Percentiles rank a stretch among this genome's conserved stretches.
These are phyloP conservation scores for Colletotrichum sp. DNA, from an alignment of 2,329 filamentous ascomycete species.

Conservation along the genomic window DNA sequence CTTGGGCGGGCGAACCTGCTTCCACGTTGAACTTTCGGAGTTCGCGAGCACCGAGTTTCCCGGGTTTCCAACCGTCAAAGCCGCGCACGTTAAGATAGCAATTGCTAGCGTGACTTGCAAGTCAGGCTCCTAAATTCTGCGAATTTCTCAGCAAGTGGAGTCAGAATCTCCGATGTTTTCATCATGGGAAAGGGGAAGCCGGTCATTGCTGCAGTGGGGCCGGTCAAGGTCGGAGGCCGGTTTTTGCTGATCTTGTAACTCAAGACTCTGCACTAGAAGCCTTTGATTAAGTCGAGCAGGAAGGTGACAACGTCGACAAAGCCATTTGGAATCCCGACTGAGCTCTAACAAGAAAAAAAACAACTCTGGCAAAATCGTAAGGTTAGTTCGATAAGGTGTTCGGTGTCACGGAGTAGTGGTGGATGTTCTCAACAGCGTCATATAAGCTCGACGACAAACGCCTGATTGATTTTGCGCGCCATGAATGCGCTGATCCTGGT, in stretches of 20 bases:
- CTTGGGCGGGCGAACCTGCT: neutral
- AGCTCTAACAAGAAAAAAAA: neutral
- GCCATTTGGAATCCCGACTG: accelerated
- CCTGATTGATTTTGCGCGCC: neutral
- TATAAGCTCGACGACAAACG: neutral
- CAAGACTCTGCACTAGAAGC: neutral
- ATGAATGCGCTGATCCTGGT: neutral
- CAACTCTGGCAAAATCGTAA: neutral
- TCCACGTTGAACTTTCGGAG: neutral
- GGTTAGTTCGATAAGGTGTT: neutral
- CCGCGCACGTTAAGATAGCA: neutral
- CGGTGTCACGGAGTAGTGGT: neutral
- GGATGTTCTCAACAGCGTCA: neutral
- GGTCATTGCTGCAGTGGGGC: neutral
- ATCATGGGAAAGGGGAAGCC: neutral
- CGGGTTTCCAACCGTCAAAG: neutral
- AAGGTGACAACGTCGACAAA: neutral
- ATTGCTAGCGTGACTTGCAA: neutral
- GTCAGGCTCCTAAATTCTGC: accelerated
- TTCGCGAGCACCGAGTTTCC: neutral
- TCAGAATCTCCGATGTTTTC: accelerated
- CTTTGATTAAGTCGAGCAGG: neutral
- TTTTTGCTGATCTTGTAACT: neutral
- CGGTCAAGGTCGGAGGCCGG: neutral
- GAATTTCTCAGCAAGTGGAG: neutral